These are phyloP conservation scores for Raphanus raphanistrum DNA, from an alignment of 345 rosid species.

Conservation along the genomic window DNA sequence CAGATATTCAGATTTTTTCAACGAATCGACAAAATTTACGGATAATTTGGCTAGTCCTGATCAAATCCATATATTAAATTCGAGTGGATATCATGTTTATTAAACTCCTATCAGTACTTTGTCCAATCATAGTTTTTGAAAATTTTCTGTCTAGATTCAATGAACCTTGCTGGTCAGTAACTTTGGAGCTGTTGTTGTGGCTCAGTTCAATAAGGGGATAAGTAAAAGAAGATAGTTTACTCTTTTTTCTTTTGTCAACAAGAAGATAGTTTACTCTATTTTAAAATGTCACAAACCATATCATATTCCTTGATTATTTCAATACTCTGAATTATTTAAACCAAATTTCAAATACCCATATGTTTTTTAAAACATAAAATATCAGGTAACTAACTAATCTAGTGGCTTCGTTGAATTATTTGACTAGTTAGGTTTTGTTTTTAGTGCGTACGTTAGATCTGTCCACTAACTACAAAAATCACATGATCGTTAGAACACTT, in stretches of 20 bases:
- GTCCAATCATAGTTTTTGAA: background rate
- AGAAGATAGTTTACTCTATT: background rate
- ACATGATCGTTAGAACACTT: background rate
- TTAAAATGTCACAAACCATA: background rate
- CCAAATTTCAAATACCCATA: background rate
- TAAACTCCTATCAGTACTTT: background rate
- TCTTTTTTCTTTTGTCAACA: background rate
- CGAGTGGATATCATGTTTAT: background rate
- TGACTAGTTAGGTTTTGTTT: background rate
- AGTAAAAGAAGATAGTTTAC: background rate
- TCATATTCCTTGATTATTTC: background rate
- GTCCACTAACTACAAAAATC: background rate
- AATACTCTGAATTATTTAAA: background rate
- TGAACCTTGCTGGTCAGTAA: background rate
- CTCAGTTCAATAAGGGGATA: background rate
- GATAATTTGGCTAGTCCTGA: too few species aligned
- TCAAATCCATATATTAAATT: too few species aligned
- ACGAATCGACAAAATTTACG: too few species aligned
- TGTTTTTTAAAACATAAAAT: background rate
- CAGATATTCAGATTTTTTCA: too few species aligned
- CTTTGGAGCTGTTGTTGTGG: background rate
- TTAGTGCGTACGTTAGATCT: background rate
- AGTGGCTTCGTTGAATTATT: background rate
- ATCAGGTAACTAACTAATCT: background rate
- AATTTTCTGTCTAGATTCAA: background rate